These are phyloP conservation scores for Trypanosoma theileri DNA, from an alignment of 208 protist genomes.

Conservation along the genomic window DNA sequence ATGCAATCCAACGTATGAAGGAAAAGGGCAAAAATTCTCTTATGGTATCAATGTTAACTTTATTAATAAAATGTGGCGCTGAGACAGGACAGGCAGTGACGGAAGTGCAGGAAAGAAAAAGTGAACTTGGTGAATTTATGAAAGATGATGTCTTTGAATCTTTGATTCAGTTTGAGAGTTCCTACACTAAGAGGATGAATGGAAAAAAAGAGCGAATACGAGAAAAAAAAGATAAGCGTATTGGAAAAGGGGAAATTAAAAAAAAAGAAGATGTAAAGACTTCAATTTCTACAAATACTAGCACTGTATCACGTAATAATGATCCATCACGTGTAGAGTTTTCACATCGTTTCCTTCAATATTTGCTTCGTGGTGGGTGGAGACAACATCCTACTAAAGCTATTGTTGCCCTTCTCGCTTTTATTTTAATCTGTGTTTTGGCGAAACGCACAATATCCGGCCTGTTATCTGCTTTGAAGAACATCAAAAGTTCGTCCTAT, in stretches of 20 bases:
- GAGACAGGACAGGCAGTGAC: conserved; percentile 3
- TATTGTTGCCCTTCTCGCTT: conserved; percentile 1
- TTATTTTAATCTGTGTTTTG: conserved; percentile 25
- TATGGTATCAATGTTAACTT: conserved; percentile 21
- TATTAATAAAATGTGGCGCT: conserved; percentile 20
- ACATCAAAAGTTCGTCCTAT: conserved; percentile 3
- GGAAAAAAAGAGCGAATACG: conserved; percentile 22
- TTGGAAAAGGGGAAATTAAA: neutral
- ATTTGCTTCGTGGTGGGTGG: conserved; percentile 9
- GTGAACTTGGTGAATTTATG: conserved; percentile 10
- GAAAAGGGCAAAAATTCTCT: neutral
- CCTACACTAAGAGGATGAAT: neutral
- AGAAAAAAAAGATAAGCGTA: conserved; percentile 6
- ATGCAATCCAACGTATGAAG: neutral
- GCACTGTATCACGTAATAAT: neutral
- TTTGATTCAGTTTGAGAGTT: conserved; percentile 25
- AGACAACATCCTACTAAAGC: conserved; percentile 9
- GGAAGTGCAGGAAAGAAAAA: conserved; percentile 1
- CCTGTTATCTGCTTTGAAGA: neutral
- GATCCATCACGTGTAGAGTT: neutral
- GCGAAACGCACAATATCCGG: neutral
- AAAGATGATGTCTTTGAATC: conserved; percentile 16
- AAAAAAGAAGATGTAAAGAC: neutral
- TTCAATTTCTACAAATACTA: neutral
- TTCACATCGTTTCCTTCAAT: neutral